Evolutionary conservation across 2,329 filamentous ascomycete genomes (phyloP).

Genomic region (Bipolaris zeicola): DNA sequence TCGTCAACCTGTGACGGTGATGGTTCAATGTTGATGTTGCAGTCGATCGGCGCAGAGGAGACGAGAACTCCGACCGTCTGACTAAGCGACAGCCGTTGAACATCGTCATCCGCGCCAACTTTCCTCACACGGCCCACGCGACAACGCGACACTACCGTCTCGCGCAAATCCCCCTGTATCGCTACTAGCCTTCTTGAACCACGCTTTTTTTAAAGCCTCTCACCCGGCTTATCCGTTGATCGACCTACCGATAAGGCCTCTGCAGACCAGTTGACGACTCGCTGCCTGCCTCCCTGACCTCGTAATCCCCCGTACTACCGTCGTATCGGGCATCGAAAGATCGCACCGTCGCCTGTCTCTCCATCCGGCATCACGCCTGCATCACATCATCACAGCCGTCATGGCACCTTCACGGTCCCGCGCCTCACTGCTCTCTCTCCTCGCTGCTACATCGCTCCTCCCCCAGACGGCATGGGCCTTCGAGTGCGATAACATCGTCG

Average conservation of each 20-base stretch:
- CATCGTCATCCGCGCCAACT: slow-evolving; percentile 25
- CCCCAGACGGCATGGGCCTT: slow-evolving; percentile 50
- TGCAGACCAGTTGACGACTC: not conserved
- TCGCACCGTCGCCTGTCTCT: not conserved
- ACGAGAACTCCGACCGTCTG: not conserved
- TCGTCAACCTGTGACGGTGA: not conserved
- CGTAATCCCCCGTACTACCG: slow-evolving; percentile 10
- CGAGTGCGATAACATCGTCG: slow-evolving; percentile 66
- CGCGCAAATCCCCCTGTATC: slow-evolving; percentile 15
- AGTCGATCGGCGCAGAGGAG: not conserved
- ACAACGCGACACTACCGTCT: slow-evolving; percentile 22
- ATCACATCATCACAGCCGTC: slow-evolving; percentile 23
- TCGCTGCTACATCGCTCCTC: slow-evolving; percentile 33
- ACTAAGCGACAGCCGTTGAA: slow-evolving; percentile 19
- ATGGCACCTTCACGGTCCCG: slow-evolving; percentile 39
- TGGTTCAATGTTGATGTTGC: slow-evolving; percentile 1
- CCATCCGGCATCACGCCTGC: slow-evolving; percentile 12
- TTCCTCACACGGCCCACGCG: slow-evolving; percentile 19
- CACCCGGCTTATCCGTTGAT: not conserved
- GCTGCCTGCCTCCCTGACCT: slow-evolving; percentile 3
- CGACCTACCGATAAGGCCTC: not conserved
- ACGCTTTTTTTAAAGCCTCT: not conserved
- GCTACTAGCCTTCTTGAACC: not conserved
- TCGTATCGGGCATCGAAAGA: slow-evolving; percentile 10
- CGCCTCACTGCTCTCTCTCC: slow-evolving; percentile 28